Evolutionary conservation across 2,329 filamentous ascomycete species (phyloP).

Genomic region (Apiospora kogelbergensis): DNA sequence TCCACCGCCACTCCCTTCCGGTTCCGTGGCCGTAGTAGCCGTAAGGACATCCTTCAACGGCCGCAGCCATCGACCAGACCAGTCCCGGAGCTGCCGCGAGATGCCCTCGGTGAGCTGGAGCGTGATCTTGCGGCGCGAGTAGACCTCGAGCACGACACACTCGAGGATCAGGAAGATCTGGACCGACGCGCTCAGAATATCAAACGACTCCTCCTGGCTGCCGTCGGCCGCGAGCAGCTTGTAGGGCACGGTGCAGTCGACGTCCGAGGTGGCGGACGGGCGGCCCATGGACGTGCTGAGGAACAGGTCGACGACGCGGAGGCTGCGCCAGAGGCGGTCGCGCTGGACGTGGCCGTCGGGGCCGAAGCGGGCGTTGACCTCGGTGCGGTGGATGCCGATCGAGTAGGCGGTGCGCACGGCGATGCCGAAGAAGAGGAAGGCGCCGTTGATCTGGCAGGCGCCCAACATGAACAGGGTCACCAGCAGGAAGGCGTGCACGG

Average conservation of each 20-base stretch:
- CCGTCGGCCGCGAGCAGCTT: constrained; percentile 35
- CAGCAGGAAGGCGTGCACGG: constrained; percentile 50
- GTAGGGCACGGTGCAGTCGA: constrained; percentile 55
- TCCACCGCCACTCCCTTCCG: constrained; percentile 17
- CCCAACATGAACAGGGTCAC: constrained; percentile 55
- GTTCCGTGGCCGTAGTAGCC: constrained; percentile 28
- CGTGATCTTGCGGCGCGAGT: constrained; percentile 53
- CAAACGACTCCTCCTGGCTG: constrained; percentile 38
- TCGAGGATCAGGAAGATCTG: constrained; percentile 54
- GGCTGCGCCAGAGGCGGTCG: constrained; percentile 54
- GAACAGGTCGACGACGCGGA: constrained; percentile 52
- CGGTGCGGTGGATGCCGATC: constrained; percentile 52
- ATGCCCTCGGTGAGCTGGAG: constrained; percentile 54
- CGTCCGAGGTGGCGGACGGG: constrained; percentile 52
- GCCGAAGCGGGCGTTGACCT: constrained; percentile 54
- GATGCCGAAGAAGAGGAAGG: constrained; percentile 56
- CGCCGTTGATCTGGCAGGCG: constrained; percentile 55
- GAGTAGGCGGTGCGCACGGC: constrained; percentile 53
- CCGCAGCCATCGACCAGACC: constrained; percentile 50
- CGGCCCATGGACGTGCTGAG: constrained; percentile 55
- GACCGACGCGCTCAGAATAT: constrained; percentile 51
- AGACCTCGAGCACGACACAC: constrained; percentile 50
- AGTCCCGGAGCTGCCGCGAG: constrained; percentile 51
- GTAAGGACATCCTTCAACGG: constrained; percentile 35
- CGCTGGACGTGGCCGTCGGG: constrained; percentile 39